Base-by-base conservation (phyloP, 495 filamentous ascomycete genomes). In the Evansstolkia leycettana region DNA sequence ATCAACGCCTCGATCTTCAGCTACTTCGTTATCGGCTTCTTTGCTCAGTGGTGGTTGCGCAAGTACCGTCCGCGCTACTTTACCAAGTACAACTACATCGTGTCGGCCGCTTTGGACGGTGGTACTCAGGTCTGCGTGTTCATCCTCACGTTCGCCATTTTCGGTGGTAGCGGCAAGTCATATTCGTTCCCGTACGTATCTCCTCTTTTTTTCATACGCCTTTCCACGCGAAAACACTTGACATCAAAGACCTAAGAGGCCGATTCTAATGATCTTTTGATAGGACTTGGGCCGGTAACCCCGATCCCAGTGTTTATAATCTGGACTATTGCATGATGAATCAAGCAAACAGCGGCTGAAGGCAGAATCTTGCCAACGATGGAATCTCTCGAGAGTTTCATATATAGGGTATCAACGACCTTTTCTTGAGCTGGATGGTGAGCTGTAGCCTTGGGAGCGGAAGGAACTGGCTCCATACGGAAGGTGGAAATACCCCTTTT, bases 31-130 rank as follows among this genome's bases (percentile, higher is more conserved):
- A 24, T 62, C 14, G 59, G 64, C n/a, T 51, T 68, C 50, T 48
- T 53, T 27, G 40, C 48, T 3, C 69, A 73, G 41, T 55, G 51
- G 14, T 73, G 62, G 44, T 39, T 73, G 6, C 47, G 69, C 12
- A 57, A 55, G 35, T 52, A 60, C 32, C 33, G 50, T 9, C 67
- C 69, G 8, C 30, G 45, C 10, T 44, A 58, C 17, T 73, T 70
- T 42, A 55, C 59, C 45, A 64, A 72, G 51, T 73, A 68, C 43
- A 69, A 66, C 32, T 73, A 72, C 43, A 50, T 73, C 2, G 41
- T 71, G 10, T 59, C 57, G 7, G 69, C 62, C 7, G 69, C 67
- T 7, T 41, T 70, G 19, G 69, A 73, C 41, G 69, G 69, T 31
- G 69, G 64, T 12, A 60, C 55, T 5, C 54, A 62, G 27, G 40